Base-by-base conservation (phyloP, 164 flowering plant species). In the Kingdonia uniflora region DNA sequence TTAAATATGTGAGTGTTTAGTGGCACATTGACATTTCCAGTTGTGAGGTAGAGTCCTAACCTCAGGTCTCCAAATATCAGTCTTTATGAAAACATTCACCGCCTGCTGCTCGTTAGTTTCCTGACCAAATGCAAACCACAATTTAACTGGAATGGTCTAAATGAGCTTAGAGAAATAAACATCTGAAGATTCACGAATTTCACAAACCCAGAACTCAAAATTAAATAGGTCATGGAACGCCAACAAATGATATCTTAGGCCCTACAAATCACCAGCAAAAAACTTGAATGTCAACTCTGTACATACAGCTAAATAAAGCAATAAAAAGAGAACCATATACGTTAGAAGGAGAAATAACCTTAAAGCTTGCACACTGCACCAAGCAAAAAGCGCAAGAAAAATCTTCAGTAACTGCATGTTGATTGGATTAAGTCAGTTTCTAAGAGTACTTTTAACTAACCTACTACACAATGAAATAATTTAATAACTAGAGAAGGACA, bases 181-280 rank as follows among this genome's bases (percentile, higher is more conserved):
- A 16, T 55, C 16, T 19, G 14, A 40, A 59, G 56, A 62, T 60
- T 60, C 25, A 45, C 22, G 50, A 51, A 64, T 65, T 69, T 65
- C 69, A 82, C 95, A 53, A 67, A 92, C 99, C 99, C 96, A 84
- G 69, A 86, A 92, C 60, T 88, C 96, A 73, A 78, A 92, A 76
- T 79, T 80, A 79, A 92, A 92, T 23, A 92, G 72, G 57, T 86
- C 99, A 69, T 92, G 96, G 42, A 79, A 81, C 19, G 96, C 71
- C 49, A 57, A 63, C 64, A 92, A 67, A 65, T 92, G 99, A 71
- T 46, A 71, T 40, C 84, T 75, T 68, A 92, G 68, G 55, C 99
- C 99, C 99, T 92, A 70, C 58, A 71, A n/a, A 63, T 6, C 35
- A 41, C 16, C 47, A 23, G n/a, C 39, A 38, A 15, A 29, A 13